Evolutionary conservation across 116 monocot species (phyloP).

Genomic region (Papilionanthe hybrid): DNA sequence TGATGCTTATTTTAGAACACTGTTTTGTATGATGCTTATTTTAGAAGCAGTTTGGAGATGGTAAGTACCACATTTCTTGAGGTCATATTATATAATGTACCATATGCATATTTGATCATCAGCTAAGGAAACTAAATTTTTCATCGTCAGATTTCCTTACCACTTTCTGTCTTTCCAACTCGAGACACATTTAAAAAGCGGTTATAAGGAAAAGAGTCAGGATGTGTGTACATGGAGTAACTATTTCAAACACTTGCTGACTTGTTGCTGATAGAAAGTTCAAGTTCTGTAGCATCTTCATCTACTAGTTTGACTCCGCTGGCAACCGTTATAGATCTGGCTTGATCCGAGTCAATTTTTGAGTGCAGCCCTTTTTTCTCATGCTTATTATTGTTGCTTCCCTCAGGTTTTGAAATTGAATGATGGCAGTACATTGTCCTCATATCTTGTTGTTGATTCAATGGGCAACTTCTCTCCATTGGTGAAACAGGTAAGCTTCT

Average conservation of each 20-base stretch:
- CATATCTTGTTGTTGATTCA: conserved; percentile 73
- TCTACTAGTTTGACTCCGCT: background rate
- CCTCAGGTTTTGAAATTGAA: conserved; percentile 53
- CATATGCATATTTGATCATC: background rate
- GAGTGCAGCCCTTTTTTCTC: background rate
- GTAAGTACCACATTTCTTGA: background rate
- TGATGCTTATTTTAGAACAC: background rate
- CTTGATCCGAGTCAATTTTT: background rate
- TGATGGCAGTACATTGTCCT: conserved; percentile 65
- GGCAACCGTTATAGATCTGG: background rate
- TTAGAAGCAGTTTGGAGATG: background rate
- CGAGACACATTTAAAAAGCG: background rate
- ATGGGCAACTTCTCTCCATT: conserved; percentile 98
- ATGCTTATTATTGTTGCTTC: conserved; percentile 7
- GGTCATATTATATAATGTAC: background rate
- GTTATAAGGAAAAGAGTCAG: background rate
- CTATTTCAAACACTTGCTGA: background rate
- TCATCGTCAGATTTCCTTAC: background rate
- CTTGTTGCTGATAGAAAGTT: background rate
- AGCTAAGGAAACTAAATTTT: background rate
- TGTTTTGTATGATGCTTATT: background rate
- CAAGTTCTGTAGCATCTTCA: background rate
- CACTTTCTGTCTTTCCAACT: background rate
- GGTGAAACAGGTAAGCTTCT: conserved; percentile 53
- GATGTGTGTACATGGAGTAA: too few species aligned